Conservation (phyloP, 2,329 filamentous ascomycete species). For the Epichloe sylvatica region DNA sequence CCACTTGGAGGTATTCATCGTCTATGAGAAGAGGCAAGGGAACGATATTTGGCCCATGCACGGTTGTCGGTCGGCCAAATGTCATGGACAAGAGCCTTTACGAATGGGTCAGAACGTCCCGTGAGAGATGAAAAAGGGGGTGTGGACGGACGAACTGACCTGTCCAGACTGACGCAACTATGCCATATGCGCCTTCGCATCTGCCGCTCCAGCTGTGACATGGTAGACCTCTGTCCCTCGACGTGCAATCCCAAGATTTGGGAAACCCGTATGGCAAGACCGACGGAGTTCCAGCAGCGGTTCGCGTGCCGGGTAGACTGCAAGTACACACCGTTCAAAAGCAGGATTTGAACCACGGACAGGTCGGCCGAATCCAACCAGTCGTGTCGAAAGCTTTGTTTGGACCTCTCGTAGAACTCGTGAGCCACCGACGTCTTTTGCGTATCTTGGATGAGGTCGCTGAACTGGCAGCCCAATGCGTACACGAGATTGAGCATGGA, state of each 20-base stretch:
- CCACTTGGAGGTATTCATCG: conserved; percentile 1
- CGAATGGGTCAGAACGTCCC: neutral
- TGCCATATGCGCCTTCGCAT: conserved; percentile 3
- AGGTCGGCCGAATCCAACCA: conserved; percentile 1
- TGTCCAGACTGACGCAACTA: conserved; percentile 2
- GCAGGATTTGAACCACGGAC: conserved; percentile 1
- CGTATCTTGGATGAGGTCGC: neutral
- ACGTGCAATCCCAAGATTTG: conserved; percentile 1
- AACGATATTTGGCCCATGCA: neutral
- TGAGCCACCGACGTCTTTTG: conserved; percentile 2
- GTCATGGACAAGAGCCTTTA: conserved; percentile 3
- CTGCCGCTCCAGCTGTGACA: conserved; percentile 2
- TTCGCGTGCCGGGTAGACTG: conserved; percentile 3
- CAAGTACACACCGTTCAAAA: conserved; percentile 2
- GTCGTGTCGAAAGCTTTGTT: neutral
- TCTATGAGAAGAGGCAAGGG: neutral
- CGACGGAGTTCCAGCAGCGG: conserved; percentile 4
- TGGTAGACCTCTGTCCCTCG: neutral
- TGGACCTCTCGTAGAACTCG: conserved; percentile 1
- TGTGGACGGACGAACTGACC: neutral
- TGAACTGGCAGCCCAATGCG: conserved; percentile 4
- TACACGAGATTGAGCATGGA: conserved; percentile 3
- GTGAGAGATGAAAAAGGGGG: neutral
- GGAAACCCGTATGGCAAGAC: conserved; percentile 2
- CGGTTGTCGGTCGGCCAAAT: conserved; percentile 3